Conservation (phyloP, 1,284 basidiomycete species). For the Golubevia pallescens region DNA sequence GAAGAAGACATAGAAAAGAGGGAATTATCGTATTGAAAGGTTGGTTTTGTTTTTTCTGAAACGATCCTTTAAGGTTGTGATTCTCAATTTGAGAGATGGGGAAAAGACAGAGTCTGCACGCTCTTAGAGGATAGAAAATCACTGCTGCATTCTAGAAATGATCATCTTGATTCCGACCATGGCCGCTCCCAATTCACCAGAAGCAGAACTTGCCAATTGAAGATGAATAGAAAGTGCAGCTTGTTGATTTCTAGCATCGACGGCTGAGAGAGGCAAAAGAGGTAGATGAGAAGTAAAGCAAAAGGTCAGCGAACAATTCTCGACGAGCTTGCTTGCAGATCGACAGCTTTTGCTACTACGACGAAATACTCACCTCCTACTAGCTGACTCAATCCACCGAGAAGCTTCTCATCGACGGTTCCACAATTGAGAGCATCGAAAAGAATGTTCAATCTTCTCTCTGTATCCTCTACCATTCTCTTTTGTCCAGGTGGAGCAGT, state of each 20-base stretch:
- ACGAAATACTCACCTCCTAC: conserved; percentile 12
- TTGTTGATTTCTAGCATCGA: conserved; percentile 51
- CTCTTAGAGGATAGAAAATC: background rate
- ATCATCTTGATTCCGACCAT: conserved; percentile 59
- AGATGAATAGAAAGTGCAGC: conserved; percentile 51
- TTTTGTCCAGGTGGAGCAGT: conserved; percentile 49
- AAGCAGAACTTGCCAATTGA: conserved; percentile 47
- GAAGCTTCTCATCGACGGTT: conserved; percentile 40
- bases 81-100: background rate
- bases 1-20: too few relatives aligned
- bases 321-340: background rate
- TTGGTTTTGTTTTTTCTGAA: too few relatives aligned
- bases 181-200: conserved; percentile 48
- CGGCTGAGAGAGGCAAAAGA: conserved; percentile 18
- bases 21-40: too few relatives aligned
- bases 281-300: background rate
- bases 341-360: background rate
- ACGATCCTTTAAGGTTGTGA: too few relatives aligned
- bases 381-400: conserved; percentile 42
- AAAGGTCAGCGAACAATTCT: background rate
- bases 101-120: background rate
- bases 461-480: conserved; percentile 58
- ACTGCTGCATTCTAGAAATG: conserved; percentile 15
- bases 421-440: conserved; percentile 60
- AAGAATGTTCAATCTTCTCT: conserved; percentile 55